Percentiles rank a stretch among this genome's conserved stretches.
Conservation (phyloP, 164 flowering plant species). For the Protea cynaroides region DNA sequence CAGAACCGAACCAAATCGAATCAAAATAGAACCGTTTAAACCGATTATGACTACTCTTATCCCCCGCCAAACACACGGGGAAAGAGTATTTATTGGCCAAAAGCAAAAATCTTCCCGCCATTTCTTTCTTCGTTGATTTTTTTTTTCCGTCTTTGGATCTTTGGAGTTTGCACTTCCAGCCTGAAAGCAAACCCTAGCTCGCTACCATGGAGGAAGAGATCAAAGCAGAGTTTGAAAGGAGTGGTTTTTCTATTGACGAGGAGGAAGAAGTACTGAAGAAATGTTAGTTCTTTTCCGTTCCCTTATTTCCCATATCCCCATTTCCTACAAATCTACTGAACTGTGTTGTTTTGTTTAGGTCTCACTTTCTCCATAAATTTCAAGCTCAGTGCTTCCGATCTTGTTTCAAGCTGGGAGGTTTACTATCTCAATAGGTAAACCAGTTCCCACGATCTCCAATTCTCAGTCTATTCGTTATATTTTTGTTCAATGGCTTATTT, state of each 20-base stretch:
- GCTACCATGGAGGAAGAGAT: slow-evolving; percentile 87
- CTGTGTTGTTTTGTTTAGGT: slow-evolving; percentile 34
- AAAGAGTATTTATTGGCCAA: too few relatives aligned
- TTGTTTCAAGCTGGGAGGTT: slow-evolving; percentile 87
- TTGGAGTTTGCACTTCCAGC: background rate
- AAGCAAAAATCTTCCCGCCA: background rate
- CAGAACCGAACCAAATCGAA: too few relatives aligned
- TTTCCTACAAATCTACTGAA: background rate
- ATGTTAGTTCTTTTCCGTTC: slow-evolving; percentile 35
- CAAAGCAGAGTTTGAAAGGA: slow-evolving; percentile 56
- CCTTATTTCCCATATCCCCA: background rate
- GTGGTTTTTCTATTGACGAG: slow-evolving; percentile 56
- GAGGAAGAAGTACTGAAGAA: slow-evolving; percentile 59
- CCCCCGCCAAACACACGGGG: too few relatives aligned
- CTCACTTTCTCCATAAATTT: slow-evolving; percentile 72
- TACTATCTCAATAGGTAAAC: slow-evolving; percentile 78
- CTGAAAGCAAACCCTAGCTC: slow-evolving; percentile 15
- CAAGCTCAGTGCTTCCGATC: slow-evolving; percentile 74
- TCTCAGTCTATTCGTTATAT: too few relatives aligned
- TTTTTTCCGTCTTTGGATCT: background rate
- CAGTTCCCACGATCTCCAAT: background rate
- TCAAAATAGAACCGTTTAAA: too few relatives aligned
- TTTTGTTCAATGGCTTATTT: too few relatives aligned
- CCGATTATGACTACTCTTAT: too few relatives aligned
- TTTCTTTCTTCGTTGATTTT: background rate